Evolutionary conservation across 345 rosid genomes (phyloP).

Genomic region (Populus ilicifolia): DNA sequence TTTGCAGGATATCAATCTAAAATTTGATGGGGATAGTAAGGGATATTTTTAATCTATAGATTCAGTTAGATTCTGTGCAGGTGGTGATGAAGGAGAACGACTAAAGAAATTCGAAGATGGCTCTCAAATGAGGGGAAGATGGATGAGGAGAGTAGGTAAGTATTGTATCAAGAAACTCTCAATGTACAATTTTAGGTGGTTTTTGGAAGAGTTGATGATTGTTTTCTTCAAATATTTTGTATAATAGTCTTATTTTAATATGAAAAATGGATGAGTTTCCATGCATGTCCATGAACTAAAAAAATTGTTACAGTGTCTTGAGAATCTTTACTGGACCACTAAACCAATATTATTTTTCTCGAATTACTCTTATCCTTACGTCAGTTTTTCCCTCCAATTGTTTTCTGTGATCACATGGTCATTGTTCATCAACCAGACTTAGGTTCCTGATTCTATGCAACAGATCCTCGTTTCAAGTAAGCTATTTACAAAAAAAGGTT

Average conservation of each 20-base stretch:
- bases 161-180: conserved; percentile 18
- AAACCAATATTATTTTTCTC: background rate
- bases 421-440: background rate
- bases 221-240: conserved; percentile 7
- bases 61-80: conserved; percentile 11
- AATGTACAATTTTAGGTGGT: conserved; percentile 26
- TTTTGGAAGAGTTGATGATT: conserved; percentile 10
- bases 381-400: background rate
- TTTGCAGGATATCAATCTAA: conserved; percentile 7
- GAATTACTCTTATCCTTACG: background rate
- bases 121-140: conserved; percentile 11
- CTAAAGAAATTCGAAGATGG: conserved; percentile 4
- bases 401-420: background rate
- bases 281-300: conserved; percentile 3
- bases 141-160: conserved; percentile 16
- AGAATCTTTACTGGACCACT: background rate
- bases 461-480: background rate
- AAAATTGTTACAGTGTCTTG: background rate
- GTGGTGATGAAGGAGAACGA: conserved; percentile 17
- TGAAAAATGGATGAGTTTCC: conserved; percentile 14
- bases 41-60: conserved; percentile 2
- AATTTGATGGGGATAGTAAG: background rate
- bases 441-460: background rate
- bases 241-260: conserved; percentile 1
- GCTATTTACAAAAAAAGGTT: background rate